Evolutionary conservation across 106 monocot genomes (phyloP).

Genomic region (Platanthera guangdongensis): DNA sequence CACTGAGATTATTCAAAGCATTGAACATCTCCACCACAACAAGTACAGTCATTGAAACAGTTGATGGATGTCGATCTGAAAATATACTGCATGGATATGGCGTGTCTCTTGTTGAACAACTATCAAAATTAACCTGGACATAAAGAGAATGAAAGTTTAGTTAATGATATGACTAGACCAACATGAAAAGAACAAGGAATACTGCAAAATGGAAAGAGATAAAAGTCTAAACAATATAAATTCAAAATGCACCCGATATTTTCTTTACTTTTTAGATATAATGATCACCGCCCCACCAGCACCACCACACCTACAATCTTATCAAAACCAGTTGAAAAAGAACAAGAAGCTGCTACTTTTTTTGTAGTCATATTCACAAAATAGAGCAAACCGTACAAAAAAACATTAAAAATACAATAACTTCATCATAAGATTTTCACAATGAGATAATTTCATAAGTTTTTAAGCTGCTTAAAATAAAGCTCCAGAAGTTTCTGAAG

Average conservation of each 20-base stretch:
- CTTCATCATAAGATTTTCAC: too few relatives aligned
- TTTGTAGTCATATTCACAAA: neutral
- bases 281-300: neutral
- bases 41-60: conserved; percentile 97
- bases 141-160: neutral
- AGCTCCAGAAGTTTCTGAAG: conserved; percentile 77
- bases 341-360: too few relatives aligned
- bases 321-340: too few relatives aligned
- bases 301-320: neutral
- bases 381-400: too few relatives aligned
- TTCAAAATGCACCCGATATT: neutral
- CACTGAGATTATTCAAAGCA: conserved; percentile 96
- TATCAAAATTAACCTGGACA: conserved; percentile 89
- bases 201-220: neutral
- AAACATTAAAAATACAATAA: too few relatives aligned
- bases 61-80: conserved; percentile 93
- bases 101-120: conserved; percentile 80
- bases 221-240: neutral
- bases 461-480: conserved; percentile 50
- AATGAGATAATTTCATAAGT: too few relatives aligned
- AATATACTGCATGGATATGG: conserved; percentile 89
- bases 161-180: neutral
- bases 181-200: neutral
- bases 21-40: conserved; percentile 99
- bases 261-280: neutral